Evolutionary conservation across 495 filamentous ascomycete species (phyloP), one percentile per base, ranked within the genome.

Genomic region (Hapsidospora chrysogenum): DNA sequence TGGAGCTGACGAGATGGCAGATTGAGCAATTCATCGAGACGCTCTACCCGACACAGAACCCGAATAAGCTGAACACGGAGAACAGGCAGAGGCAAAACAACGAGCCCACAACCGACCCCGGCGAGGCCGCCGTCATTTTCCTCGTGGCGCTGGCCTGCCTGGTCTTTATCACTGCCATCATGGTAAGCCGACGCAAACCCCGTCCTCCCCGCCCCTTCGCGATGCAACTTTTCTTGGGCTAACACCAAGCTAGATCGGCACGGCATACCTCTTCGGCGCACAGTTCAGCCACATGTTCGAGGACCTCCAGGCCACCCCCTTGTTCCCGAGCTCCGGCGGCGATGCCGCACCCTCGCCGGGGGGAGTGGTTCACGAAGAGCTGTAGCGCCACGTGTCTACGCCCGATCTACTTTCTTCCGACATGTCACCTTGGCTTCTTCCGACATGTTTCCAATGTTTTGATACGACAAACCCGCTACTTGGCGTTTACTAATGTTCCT

Each of bases 11-110:
- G 16, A 7, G 1, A 4, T 35, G 9, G 30, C 47, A 95, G 85
- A 82, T 95, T 34, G 89, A 97, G 51, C 83, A 93, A 67, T 97
- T 93, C 55, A 92, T 96, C 44, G 89, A 97, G 53, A 72, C 73
- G 5, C 78, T 97, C 47, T 97, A 86, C 73, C 89, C 89, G 4
- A 71, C 74, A 10, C 66, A 65, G 46, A 60, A 64, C 31, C 55
- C 61, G 22, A 65, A 67, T 47, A 52, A 54, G 20, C 44, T 68
- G 26, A 43, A 51, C 14, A 52, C 50, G 0, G 53, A 42, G 3
- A 36, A 58, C 46, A 21, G 55, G 33, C 29, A 40, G 31, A 42
- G 45, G 35, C 22, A 34, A 22, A 27, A 48, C n/a, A 26, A 49
- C 6, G 46, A 41, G 10, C 31, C 47, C 5, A 33, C 31, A 20